Evolutionary conservation across 768 basidiomycete species (phyloP), one percentile per base, ranked within the genome.

Genomic region (Hericium erinaceus): DNA sequence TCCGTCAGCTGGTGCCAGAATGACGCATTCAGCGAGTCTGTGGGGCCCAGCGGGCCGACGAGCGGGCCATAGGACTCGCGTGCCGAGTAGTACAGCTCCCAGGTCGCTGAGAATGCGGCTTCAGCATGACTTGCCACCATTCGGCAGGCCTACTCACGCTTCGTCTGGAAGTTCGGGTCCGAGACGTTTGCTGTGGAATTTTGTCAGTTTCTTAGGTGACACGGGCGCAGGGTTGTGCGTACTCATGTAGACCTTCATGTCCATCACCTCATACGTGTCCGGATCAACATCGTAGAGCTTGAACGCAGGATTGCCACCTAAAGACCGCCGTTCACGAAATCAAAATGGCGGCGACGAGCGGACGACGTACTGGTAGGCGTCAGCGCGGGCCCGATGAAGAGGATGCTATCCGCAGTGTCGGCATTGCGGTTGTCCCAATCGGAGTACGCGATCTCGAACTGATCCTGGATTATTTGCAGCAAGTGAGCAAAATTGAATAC

Each of bases 1-100:
- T 82, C 81, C 0, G 83, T 84, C 7, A 84, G 72, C 48, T 69
- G 68, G 65, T 85, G 83, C 83, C 83, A 85, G 69, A 85, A 84
- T 10, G 75, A 67, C 2, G 81, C 73, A 24, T 69, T 72, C 12
- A 85, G 71, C 1, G 81, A 64, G 51, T 73, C 67, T 1, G 57
- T 68, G 0, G 73, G 62, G 12, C 66, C 64, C 56, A 77, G 69
- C 16, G 44, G 3, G n/a, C 20, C n/a, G n/a, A 46, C 44, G n/a
- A 46, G 15, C 16, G 44, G 44, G 44, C 44, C 44, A 16, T 46
- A 46, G 16, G 44, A 46, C 44, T 46, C 44, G 44, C 44, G 44
- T 16, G 44, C 44, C n/a, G 44, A 46, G 44, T 46, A 46, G 15
- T 46, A 46, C 8, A 46, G 16, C 44, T 46, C 44, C 44, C 44